Percentiles rank a stretch among this genome's conserved stretches.
These are phyloP conservation scores for Tephrocybe sp. DNA, from an alignment of 768 basidiomycete genomes.

Conservation along the genomic window DNA sequence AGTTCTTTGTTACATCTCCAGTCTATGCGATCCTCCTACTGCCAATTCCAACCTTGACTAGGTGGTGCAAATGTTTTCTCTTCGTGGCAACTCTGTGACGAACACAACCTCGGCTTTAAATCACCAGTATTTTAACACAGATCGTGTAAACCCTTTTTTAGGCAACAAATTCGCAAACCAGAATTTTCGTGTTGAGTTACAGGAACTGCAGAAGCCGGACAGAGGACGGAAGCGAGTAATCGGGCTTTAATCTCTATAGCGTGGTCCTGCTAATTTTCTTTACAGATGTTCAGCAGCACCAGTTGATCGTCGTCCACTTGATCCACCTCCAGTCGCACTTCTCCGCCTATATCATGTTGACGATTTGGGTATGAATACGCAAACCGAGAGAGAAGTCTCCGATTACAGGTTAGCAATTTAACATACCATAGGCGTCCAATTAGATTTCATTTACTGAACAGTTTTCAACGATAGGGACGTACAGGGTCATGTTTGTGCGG, in stretches of 20 bases:
- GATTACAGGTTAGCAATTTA: slow-evolving; percentile 43
- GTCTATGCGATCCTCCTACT: too few species aligned
- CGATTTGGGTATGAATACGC: slow-evolving; percentile 34
- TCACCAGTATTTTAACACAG: not conserved
- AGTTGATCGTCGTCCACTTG: slow-evolving; percentile 67
- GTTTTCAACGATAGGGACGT: slow-evolving; percentile 39
- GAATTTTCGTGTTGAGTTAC: slow-evolving; percentile 50
- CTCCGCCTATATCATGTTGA: slow-evolving; percentile 52
- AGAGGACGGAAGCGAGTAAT: slow-evolving; percentile 60
- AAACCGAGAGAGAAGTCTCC: slow-evolving; percentile 48
- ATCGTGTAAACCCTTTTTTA: slow-evolving; percentile 11
- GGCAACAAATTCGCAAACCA: slow-evolving; percentile 53
- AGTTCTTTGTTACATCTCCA: too few species aligned
- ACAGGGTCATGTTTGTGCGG: slow-evolving; percentile 67
- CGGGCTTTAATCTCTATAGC: slow-evolving; percentile 3
- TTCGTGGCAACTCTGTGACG: not conserved
- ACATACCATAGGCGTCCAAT: not conserved
- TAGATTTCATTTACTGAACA: slow-evolving; percentile 6
- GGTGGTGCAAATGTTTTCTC: not conserved
- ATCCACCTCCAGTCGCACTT: slow-evolving; percentile 60
- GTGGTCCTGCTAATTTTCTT: not conserved
- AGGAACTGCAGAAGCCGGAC: slow-evolving; percentile 67
- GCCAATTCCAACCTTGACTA: not conserved
- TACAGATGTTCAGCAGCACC: slow-evolving; percentile 14
- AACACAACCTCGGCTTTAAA: not conserved